Evolutionary conservation across 2,329 filamentous ascomycete genomes (phyloP).

Genomic region (Penicillium sclerotigenum): DNA sequence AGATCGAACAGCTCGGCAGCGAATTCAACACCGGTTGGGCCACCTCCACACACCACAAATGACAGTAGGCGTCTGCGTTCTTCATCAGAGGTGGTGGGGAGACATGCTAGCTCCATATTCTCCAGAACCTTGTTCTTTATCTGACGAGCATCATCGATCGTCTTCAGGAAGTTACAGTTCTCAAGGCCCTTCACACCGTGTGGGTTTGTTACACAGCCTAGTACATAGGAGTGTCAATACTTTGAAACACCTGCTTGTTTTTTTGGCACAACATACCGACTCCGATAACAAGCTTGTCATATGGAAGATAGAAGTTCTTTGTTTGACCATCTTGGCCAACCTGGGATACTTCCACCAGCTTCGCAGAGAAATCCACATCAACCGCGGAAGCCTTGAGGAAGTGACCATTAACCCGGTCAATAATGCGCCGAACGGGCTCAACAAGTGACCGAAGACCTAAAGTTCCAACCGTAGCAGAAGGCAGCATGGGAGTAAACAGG

Average conservation of each 20-base stretch:
- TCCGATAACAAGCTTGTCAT: constrained; percentile 91
- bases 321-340: constrained; percentile 67
- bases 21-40: constrained; percentile 95
- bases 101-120: constrained; percentile 84
- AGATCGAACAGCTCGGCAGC: constrained; percentile 95
- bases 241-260: neutral
- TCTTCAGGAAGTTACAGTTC: constrained; percentile 91
- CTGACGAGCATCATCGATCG: constrained; percentile 83
- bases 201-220: constrained; percentile 81
- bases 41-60: constrained; percentile 93
- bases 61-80: constrained; percentile 85
- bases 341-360: constrained; percentile 83
- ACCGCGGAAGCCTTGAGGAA: constrained; percentile 85
- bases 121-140: constrained; percentile 86
- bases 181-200: constrained; percentile 95
- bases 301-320: constrained; percentile 85
- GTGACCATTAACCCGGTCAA: constrained; percentile 74
- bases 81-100: constrained; percentile 88
- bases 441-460: constrained; percentile 86
- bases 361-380: constrained; percentile 86
- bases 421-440: constrained; percentile 84
- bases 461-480: constrained; percentile 93
- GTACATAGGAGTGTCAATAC: constrained; percentile 7
- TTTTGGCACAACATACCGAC: constrained; percentile 56
- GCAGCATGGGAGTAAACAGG: constrained; percentile 96